Base-by-base conservation (phyloP, 2,329 filamentous ascomycete species). In the Penicillium sp. region DNA sequence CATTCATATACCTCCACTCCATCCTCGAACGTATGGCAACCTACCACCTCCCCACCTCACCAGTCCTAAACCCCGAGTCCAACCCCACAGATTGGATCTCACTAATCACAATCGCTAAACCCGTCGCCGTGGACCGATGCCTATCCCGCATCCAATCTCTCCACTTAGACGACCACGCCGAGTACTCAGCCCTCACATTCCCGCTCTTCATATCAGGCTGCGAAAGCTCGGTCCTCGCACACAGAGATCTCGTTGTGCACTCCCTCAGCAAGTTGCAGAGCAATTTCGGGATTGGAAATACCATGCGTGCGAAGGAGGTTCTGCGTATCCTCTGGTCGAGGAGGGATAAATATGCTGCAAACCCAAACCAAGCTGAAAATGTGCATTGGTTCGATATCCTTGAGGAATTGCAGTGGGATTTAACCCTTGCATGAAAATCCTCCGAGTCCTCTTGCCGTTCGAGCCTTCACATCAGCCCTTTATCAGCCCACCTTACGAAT, bases 241-340 rank as follows among this genome's bases (percentile, higher is more conserved):
- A 72, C 10, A 54, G 67, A 21, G 56, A 60, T 8, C 29, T 70
- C 11, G 59, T 74, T 1, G 40, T 69, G 7, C 40, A 48, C n/a
- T 67, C 65, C 0, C 48, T 74, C 18, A 51, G 52, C 9, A 68
- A 63, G 14, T 39, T 74, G 10, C 69, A 73, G 29, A 29, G 50
- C 14, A 73, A 71, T 48, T 74, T 73, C 50, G 69, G 70, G 2
- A 73, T 72, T 48, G 69, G 69, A 2, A 73, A 72, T 66, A 68
- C 71, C 6, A 52, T 60, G 34, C 65, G 70, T 6, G 71, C 66
- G 7, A 71, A 69, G 53, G 69, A 73, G 31, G 19, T 71, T 8
- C 55, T 72, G 31, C 24, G 37, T 18, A 52, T 69, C 2, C 55
- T 72, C 11, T 72, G 70, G 70, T 51, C 54, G 13, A 60, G 63